A percentile compares a stretch with the other conserved stretches of the same genome.
phyloP scores from a whole-genome alignment of 2,329 filamentous ascomycete species.

The Neospermospora avenae region DNA sequence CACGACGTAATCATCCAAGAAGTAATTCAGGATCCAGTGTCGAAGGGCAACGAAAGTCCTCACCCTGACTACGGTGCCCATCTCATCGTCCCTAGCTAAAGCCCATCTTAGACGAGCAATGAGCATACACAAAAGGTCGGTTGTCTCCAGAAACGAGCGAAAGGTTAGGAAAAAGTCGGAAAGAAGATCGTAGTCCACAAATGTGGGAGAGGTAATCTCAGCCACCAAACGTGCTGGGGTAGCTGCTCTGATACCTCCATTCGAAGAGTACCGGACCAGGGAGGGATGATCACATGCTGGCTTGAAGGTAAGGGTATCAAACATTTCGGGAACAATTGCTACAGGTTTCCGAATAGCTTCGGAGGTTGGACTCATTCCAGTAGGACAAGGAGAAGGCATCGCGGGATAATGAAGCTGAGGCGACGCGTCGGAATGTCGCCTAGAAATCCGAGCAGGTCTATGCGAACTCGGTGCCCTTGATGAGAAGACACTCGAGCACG shows the following conservation, averaged over 20 bases:
- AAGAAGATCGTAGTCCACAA: constrained; percentile 93
- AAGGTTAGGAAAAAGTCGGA: constrained; percentile 98
- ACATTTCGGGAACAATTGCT: constrained; percentile 71
- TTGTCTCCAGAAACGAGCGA: constrained; percentile 76
- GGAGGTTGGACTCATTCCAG: constrained; percentile 12
- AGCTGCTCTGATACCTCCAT: constrained; percentile 78
- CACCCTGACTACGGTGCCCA: constrained; percentile 90
- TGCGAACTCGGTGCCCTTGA: constrained; percentile 27
- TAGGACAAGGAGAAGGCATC: constrained; percentile 18
- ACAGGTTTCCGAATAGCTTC: constrained; percentile 22
- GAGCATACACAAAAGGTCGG: constrained; percentile 77
- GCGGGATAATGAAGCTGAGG: constrained; percentile 23
- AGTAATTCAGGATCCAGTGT: constrained; percentile 98
- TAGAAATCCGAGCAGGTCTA: constrained; percentile 26
- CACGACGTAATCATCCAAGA: constrained; percentile 85
- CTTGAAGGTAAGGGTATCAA: constrained; percentile 74
- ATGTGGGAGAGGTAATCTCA: constrained; percentile 93
- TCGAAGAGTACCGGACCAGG: constrained; percentile 77
- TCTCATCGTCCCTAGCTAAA: constrained; percentile 72
- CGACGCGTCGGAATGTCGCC: constrained; percentile 34
- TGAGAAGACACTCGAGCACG: constrained; percentile 57
- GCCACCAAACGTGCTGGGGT: constrained; percentile 88
- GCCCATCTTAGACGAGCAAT: constrained; percentile 87
- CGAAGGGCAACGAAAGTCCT: constrained; percentile 91
- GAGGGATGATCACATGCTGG: constrained; percentile 74